phyloP scores from a whole-genome alignment of 306 rosid genomes.

The Cucurbita moschata region DNA sequence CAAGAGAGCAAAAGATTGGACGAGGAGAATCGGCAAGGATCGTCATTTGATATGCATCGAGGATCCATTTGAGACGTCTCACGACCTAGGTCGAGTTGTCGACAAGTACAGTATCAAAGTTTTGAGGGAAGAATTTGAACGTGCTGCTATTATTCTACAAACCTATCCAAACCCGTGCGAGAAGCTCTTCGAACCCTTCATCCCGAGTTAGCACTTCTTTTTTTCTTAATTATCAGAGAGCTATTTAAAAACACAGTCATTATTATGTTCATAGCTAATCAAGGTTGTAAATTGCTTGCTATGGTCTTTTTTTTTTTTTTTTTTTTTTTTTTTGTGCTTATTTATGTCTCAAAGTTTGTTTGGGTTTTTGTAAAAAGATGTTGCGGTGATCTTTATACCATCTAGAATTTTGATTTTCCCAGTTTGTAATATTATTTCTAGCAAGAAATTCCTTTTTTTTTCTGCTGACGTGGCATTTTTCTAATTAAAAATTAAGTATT shows the following conservation, averaged over 20 bases:
- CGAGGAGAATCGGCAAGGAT: slow-evolving; percentile 84
- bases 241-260: not conserved
- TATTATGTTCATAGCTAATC: not conserved
- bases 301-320: not conserved
- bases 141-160: slow-evolving; percentile 80
- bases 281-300: not conserved
- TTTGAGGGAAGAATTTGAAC: slow-evolving; percentile 88
- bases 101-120: slow-evolving; percentile 83
- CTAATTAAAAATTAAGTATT: no score
- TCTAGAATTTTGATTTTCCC: not conserved
- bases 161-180: slow-evolving; percentile 60
- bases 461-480: no score
- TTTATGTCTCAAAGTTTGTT: not conserved
- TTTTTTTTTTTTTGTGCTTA: no score
- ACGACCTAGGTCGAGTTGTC: slow-evolving; percentile 91
- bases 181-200: slow-evolving; percentile 72
- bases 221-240: not conserved
- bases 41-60: slow-evolving; percentile 95
- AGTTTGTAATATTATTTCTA: not conserved
- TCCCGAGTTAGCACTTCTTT: slow-evolving; percentile 18
- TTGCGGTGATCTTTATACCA: not conserved
- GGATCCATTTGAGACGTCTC: slow-evolving; percentile 88
- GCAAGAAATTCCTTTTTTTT: no score
- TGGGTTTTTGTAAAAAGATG: not conserved
- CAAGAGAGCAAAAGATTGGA: slow-evolving; percentile 87